Evolutionary conservation across 257 asterid species (phyloP).

Genomic region (Gentiana macrophylla): DNA sequence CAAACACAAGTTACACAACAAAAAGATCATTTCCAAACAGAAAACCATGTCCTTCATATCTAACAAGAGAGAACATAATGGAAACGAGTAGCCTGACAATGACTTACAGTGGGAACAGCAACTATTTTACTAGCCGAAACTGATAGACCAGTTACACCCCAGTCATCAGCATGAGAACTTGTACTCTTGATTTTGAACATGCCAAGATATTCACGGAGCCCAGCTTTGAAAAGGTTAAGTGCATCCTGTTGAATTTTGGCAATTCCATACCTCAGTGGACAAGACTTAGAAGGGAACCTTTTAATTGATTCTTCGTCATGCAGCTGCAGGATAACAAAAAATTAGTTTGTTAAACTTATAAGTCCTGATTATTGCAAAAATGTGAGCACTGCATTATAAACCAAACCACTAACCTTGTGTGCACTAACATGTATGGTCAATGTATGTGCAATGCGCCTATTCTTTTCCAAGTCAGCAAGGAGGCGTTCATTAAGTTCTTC

Average conservation of each 20-base stretch:
- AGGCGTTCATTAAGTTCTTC: conserved; percentile 92
- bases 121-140: conserved; percentile 82
- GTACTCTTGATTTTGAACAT: conserved; percentile 24
- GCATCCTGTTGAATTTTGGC: conserved; percentile 90
- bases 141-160: conserved; percentile 91
- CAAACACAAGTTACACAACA: too few species aligned
- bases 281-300: conserved; percentile 86
- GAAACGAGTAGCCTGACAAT: conserved; percentile 4
- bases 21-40: too few species aligned
- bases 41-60: too few species aligned
- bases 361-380: neutral
- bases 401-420: conserved; percentile 49
- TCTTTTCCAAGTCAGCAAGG: conserved; percentile 68
- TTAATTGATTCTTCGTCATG: conserved; percentile 55
- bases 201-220: conserved; percentile 75
- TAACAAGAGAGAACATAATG: neutral
- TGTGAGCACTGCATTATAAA: neutral
- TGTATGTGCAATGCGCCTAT: conserved; percentile 83
- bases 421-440: conserved; percentile 83
- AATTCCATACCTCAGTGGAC: conserved; percentile 74
- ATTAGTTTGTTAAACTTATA: neutral
- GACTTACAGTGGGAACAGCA: conserved; percentile 68
- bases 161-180: conserved; percentile 38
- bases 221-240: conserved; percentile 65
- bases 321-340: conserved; percentile 30